phyloP scores from a whole-genome alignment of 306 rosid genomes.

The Astragalus membranaceus region DNA sequence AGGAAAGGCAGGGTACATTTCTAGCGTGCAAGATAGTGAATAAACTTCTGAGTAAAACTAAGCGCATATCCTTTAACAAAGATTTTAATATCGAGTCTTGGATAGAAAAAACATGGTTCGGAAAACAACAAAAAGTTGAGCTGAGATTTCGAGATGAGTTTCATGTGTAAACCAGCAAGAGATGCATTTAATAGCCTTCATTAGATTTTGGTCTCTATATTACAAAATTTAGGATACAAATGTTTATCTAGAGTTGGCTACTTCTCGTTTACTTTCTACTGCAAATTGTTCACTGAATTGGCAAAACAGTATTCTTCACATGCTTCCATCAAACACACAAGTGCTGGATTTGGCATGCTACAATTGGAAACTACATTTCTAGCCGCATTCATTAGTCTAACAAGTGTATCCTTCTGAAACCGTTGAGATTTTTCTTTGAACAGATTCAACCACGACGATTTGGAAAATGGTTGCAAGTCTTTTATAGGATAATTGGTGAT shows the following conservation, averaged over 20 bases:
- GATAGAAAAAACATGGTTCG: too few species aligned
- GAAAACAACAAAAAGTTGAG: not conserved
- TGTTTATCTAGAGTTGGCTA: conserved; percentile 15
- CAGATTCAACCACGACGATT: conserved; percentile 58
- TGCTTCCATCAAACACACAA: conserved; percentile 45
- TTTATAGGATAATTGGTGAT: conserved; percentile 26
- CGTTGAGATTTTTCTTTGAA: conserved; percentile 41
- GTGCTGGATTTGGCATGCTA: conserved; percentile 32
- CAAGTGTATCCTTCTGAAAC: conserved; percentile 44
- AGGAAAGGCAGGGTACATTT: too few species aligned
- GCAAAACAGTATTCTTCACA: conserved; percentile 44
- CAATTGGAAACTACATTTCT: conserved; percentile 27
- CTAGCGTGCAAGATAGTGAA: too few species aligned
- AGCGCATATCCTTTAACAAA: too few species aligned
- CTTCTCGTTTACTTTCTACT: conserved; percentile 17
- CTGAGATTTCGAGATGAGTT: not conserved
- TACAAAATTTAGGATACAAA: conserved; percentile 2
- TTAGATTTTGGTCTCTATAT: not conserved
- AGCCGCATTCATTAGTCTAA: conserved; percentile 43
- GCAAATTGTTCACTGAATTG: conserved; percentile 19
- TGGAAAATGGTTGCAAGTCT: conserved; percentile 55
- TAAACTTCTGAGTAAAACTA: too few species aligned
- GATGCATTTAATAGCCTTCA: conserved; percentile 3
- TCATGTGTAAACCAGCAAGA: not conserved
- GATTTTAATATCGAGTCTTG: too few species aligned